phyloP scores from a whole-genome alignment of 2,329 filamentous ascomycete species.

The Exophiala spinifera region DNA sequence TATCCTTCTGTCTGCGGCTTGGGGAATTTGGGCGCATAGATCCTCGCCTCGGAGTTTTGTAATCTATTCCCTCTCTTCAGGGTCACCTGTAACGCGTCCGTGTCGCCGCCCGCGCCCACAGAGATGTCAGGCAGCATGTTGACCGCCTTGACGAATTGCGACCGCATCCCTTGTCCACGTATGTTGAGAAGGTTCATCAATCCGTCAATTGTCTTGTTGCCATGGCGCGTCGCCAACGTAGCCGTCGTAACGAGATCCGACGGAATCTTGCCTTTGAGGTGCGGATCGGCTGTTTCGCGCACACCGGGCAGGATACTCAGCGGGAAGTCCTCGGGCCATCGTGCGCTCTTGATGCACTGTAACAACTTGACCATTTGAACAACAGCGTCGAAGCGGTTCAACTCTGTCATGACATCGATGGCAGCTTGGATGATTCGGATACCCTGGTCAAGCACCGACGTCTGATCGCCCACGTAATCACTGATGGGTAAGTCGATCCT shows the following conservation, averaged over 20 bases:
- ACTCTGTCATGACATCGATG: conserved; percentile 87
- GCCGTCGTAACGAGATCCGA: conserved; percentile 26
- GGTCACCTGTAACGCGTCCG: conserved; percentile 26
- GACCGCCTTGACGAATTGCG: conserved; percentile 52
- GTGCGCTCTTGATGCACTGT: conserved; percentile 86
- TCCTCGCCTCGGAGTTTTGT: conserved; percentile 62
- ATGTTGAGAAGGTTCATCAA: conserved; percentile 31
- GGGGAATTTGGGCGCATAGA: conserved; percentile 85
- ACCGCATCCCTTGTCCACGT: conserved; percentile 11
- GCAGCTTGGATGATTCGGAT: conserved; percentile 95
- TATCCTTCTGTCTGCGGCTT: conserved; percentile 94
- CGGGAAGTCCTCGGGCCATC: conserved; percentile 82
- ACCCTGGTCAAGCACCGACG: conserved; percentile 83
- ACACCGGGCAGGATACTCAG: conserved; percentile 77
- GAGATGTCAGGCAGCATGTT: conserved; percentile 29
- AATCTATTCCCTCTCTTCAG: conserved; percentile 24
- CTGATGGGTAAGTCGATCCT: conserved; percentile 89
- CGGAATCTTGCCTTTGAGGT: conserved; percentile 24
- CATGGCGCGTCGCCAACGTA: conserved; percentile 24
- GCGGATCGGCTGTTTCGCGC: conserved; percentile 33
- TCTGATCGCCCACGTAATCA: conserved; percentile 95
- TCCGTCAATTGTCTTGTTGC: conserved; percentile 25
- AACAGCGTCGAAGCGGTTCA: conserved; percentile 72
- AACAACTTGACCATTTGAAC: conserved; percentile 79
- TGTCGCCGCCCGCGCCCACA: conserved; percentile 22